A percentile compares a stretch with the other conserved stretches of the same genome.
phyloP scores from a whole-genome alignment of 805 yeast genomes.

The Cyberlindnera bimundalis region DNA sequence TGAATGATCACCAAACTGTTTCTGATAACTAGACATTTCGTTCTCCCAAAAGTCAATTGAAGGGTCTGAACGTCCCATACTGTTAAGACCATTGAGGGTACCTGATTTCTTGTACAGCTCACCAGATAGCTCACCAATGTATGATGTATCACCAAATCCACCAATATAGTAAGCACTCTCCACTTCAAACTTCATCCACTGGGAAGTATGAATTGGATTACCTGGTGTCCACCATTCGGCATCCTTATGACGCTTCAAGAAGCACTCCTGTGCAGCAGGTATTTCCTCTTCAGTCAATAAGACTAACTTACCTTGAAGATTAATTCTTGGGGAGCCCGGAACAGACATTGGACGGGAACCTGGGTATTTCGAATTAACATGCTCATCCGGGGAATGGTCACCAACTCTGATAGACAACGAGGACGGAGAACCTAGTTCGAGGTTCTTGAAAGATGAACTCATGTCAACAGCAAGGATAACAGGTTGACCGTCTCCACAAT shows the following conservation, averaged over 20 bases:
- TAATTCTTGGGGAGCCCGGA: slow-evolving; percentile 70
- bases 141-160: slow-evolving; percentile 78
- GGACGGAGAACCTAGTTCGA: slow-evolving; percentile 50
- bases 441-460: slow-evolving; percentile 60
- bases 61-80: not conserved
- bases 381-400: slow-evolving; percentile 46
- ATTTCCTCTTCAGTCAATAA: slow-evolving; percentile 30
- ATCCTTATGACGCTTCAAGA: slow-evolving; percentile 62
- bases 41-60: slow-evolving; percentile 1
- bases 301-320: slow-evolving; percentile 53
- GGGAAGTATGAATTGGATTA: slow-evolving; percentile 53
- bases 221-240: slow-evolving; percentile 71
- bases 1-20: slow-evolving; percentile 1
- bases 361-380: slow-evolving; percentile 47
- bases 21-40: slow-evolving; percentile 1
- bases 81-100: slow-evolving; percentile 5
- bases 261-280: slow-evolving; percentile 39
- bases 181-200: slow-evolving; percentile 62
- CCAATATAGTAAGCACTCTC: slow-evolving; percentile 66
- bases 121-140: slow-evolving; percentile 61
- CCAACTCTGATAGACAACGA: slow-evolving; percentile 64
- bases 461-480: slow-evolving; percentile 61
- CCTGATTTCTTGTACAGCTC: slow-evolving; percentile 49
- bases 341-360: slow-evolving; percentile 53
- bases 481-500: slow-evolving; percentile 66